Conservation (phyloP, 371 early-diverging fungal genomes). For the Mortierella sp. region DNA sequence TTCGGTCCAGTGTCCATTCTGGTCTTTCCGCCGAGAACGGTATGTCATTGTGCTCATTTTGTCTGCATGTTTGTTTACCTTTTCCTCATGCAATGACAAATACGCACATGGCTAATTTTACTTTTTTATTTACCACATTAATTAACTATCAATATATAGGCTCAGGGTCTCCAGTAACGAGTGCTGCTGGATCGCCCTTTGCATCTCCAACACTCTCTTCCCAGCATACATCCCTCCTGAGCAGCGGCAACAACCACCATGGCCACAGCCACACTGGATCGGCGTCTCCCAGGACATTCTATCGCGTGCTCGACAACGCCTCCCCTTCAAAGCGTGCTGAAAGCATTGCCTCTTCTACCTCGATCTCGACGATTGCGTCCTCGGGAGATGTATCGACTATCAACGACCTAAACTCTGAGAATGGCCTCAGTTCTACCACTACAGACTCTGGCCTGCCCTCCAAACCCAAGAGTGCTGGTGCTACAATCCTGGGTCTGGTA, state of each 20-base stretch:
- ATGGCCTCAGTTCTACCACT: constrained; percentile 4
- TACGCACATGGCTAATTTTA: not conserved
- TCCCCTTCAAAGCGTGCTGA: constrained; percentile 32
- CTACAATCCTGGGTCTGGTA: constrained; percentile 27
- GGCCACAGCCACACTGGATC: constrained; percentile 19
- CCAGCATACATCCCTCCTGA: constrained; percentile 12
- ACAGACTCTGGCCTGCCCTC: constrained; percentile 18
- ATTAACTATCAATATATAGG: not conserved
- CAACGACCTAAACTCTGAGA: constrained; percentile 34
- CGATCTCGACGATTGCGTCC: constrained; percentile 42
- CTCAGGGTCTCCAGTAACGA: constrained; percentile 26
- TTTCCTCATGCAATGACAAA: not conserved
- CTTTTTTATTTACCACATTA: not conserved
- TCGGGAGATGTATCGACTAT: constrained; percentile 40
- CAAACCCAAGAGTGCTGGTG: constrained; percentile 10
- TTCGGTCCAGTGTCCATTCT: constrained; percentile 30
- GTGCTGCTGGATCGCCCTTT: constrained; percentile 41
- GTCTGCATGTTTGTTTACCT: not conserved
- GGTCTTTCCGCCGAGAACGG: constrained; percentile 33
- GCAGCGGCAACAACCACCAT: not conserved
- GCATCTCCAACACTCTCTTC: constrained; percentile 42
- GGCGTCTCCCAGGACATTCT: constrained; percentile 29
- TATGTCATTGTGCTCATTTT: constrained; percentile 4
- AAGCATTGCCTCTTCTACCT: constrained; percentile 42
- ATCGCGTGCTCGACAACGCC: constrained; percentile 27